Percentiles rank a stretch among this genome's conserved stretches.
phyloP scores from a whole-genome alignment of 1,284 basidiomycete genomes.

The Papiliotrema nemorosa region DNA sequence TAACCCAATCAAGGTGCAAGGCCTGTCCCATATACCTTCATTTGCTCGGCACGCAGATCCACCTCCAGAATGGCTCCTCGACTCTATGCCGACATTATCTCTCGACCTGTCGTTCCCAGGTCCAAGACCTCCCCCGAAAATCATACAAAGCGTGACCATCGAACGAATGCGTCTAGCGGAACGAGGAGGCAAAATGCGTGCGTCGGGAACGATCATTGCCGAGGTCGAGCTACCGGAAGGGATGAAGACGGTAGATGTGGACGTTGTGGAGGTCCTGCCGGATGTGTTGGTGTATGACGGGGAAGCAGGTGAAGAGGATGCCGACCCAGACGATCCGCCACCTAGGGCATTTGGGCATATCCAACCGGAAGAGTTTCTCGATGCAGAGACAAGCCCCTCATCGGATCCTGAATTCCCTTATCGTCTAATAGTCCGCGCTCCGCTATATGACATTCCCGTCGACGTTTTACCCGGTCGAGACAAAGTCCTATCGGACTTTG shows the following conservation, averaged over 20 bases:
- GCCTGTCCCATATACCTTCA: conserved; percentile 22
- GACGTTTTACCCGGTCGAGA: conserved; percentile 44
- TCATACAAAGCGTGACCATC: conserved; percentile 45
- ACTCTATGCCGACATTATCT: conserved; percentile 25
- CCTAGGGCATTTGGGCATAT: conserved; percentile 29
- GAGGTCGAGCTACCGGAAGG: conserved; percentile 37
- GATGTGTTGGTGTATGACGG: conserved; percentile 48
- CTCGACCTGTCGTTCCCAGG: conserved; percentile 44
- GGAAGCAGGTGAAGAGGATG: conserved; percentile 13
- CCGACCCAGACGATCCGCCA: conserved; percentile 14
- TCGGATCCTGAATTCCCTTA: conserved; percentile 21
- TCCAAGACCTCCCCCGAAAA: conserved; percentile 36
- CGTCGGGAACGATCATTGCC: conserved; percentile 43
- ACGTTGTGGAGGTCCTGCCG: conserved; percentile 38
- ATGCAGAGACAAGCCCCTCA: conserved; percentile 18
- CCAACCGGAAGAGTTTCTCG: conserved; percentile 24
- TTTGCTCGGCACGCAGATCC: conserved; percentile 7
- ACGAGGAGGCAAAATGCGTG: conserved; percentile 35
- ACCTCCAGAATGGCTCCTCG: conserved; percentile 37
- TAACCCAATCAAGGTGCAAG: conserved; percentile 39
- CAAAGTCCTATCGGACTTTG: conserved; percentile 40
- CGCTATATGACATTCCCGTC: conserved; percentile 38
- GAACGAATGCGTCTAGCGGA: conserved; percentile 45
- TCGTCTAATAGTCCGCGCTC: conserved; percentile 37
- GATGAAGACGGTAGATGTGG: conserved; percentile 28